A percentile compares a stretch with the other conserved stretches of the same genome.
These are phyloP conservation scores for Naganishia sp. DNA, from an alignment of 1,284 basidiomycete species.

Conservation along the genomic window DNA sequence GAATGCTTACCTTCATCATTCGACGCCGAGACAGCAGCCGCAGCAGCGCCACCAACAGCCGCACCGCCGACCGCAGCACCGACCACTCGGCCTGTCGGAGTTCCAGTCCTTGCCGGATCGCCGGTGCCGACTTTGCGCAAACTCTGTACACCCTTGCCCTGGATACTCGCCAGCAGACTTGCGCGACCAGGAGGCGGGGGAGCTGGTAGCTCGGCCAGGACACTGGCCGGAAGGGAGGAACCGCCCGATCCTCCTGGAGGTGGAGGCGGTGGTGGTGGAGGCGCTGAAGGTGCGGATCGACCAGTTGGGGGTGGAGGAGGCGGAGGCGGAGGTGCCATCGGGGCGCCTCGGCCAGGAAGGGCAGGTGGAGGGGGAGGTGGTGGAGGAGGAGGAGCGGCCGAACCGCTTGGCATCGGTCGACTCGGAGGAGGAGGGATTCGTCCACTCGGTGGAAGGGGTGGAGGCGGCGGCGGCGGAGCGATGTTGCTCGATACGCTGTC, in stretches of 20 bases:
- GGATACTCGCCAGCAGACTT: constrained; percentile 68
- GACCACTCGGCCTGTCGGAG: constrained; percentile 15
- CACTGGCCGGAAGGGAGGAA: constrained; percentile 75
- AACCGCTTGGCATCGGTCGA: constrained; percentile 35
- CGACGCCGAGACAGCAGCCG: constrained; percentile 34
- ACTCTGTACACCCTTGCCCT: constrained; percentile 68
- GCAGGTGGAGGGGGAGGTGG: constrained; percentile 48
- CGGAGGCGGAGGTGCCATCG: constrained; percentile 44
- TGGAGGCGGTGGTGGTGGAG: constrained; percentile 48
- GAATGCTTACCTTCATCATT: constrained; percentile 39
- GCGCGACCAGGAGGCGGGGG: constrained; percentile 49
- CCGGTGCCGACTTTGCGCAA: constrained; percentile 63
- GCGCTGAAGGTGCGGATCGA: constrained; percentile 33
- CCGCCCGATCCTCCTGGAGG: constrained; percentile 68
- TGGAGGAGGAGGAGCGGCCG: constrained; percentile 44
- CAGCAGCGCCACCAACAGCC: constrained; percentile 44
- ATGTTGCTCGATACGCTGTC: constrained; percentile 29
- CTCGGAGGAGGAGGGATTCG: constrained; percentile 44
- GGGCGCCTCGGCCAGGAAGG: constrained; percentile 26
- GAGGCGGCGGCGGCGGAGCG: constrained; percentile 35
- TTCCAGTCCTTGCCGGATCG: constrained; percentile 35
- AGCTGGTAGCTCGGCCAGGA: constrained; percentile 62
- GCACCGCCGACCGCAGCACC: constrained; percentile 54
- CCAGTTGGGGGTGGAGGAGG: constrained; percentile 43
- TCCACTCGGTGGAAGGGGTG: constrained; percentile 52